These are phyloP conservation scores for Calonectria pteridis DNA, from an alignment of 2,329 filamentous ascomycete genomes.

Conservation along the genomic window DNA sequence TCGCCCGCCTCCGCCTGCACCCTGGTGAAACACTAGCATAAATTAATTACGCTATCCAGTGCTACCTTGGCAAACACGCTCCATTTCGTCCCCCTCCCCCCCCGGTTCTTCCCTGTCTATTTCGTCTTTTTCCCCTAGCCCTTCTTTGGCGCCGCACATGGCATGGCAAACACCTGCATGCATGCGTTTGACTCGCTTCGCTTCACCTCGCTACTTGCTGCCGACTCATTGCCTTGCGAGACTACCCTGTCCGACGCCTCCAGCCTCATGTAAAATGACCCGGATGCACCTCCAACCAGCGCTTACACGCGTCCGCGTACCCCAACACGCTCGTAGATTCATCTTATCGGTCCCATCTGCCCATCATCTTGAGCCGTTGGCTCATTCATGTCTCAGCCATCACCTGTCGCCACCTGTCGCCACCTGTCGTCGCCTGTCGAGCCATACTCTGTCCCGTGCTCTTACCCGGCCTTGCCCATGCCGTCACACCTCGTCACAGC, in stretches of 20 bases:
- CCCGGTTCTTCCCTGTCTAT: not conserved
- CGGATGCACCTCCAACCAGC: not conserved
- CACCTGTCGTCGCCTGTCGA: not conserved
- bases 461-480: not conserved
- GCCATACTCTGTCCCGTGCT: constrained; percentile 9
- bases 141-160: not conserved
- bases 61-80: not conserved
- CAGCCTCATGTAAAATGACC: constrained; percentile 14
- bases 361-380: not conserved
- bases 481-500: constrained; percentile 6
- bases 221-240: not conserved
- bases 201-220: not conserved
- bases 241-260: constrained; percentile 4
- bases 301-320: not conserved
- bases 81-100: not conserved
- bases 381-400: not conserved
- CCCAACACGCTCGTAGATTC: not conserved
- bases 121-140: not conserved
- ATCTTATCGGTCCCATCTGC: not conserved
- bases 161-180: not conserved
- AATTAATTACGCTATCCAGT: constrained; percentile 12
- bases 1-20: constrained; percentile 5
- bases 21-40: constrained; percentile 12
- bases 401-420: not conserved
- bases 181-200: not conserved